phyloP scores from a whole-genome alignment of 2,329 filamentous ascomycete genomes.

The Aureobasidium sp. region DNA sequence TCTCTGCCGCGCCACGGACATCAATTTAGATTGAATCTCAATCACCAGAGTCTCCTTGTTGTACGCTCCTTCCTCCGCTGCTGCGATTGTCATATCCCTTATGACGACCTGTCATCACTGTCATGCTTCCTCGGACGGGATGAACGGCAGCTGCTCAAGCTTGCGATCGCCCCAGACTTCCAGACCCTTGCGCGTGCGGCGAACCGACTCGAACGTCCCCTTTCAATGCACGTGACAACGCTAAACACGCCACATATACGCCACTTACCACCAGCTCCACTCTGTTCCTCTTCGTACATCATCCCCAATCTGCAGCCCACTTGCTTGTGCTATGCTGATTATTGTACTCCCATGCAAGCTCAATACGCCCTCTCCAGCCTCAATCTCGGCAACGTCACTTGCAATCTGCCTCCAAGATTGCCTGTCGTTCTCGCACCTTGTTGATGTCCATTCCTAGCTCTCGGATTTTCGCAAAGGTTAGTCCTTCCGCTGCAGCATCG shows the following conservation, averaged over 20 bases:
- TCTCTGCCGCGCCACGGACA: neutral
- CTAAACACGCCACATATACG: neutral
- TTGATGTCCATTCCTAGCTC: neutral
- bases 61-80: neutral
- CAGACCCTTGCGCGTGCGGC: neutral
- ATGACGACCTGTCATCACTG: neutral
- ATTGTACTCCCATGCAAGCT: neutral
- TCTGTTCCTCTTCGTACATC: neutral
- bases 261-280: conserved; percentile 2
- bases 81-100: neutral
- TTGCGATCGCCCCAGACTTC: neutral
- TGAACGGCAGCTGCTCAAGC: neutral
- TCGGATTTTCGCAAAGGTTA: neutral
- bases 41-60: neutral
- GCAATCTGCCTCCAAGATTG: neutral
- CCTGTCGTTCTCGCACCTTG: neutral
- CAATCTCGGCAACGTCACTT: neutral
- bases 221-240: neutral
- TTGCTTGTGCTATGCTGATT: neutral
- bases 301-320: neutral
- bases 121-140: neutral
- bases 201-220: neutral
- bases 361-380: neutral
- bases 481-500: neutral
- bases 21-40: neutral